A percentile compares a stretch with the other conserved stretches of the same genome.
Conservation (phyloP, 768 basidiomycete species). For the Cubamyces lactineus region DNA sequence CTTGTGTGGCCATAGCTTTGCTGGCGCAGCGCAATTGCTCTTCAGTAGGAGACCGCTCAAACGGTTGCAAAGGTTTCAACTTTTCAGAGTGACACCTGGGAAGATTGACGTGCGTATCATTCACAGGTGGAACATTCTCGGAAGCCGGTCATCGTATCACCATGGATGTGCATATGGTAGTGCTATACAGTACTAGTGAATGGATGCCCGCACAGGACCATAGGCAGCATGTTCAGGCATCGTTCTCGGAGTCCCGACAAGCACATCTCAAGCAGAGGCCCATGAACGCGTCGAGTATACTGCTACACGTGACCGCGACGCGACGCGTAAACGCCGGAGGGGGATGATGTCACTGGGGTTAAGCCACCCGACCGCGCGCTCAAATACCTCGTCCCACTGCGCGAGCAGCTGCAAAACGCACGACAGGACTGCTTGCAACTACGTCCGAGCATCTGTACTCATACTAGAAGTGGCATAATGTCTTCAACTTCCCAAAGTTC, state of each 20-base stretch:
- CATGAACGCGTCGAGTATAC: neutral
- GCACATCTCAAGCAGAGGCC: too few species aligned
- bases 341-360: slow-evolving; percentile 10
- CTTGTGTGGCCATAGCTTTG: too few species aligned
- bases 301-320: slow-evolving; percentile 4
- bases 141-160: too few species aligned
- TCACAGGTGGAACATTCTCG: neutral
- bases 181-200: neutral
- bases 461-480: neutral
- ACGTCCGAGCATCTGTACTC: neutral
- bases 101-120: too few species aligned
- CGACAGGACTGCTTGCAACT: neutral
- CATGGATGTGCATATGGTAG: too few species aligned
- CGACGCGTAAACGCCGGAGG: neutral
- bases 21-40: too few species aligned
- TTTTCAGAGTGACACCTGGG: too few species aligned
- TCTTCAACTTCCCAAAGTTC: neutral
- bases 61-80: too few species aligned
- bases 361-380: neutral
- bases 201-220: neutral
- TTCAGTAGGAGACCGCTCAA: too few species aligned
- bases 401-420: too few species aligned
- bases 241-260: too few species aligned
- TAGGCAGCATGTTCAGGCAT: neutral
- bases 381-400: neutral